phyloP scores from a whole-genome alignment of 176 grass and related monocot species.

The Aegilops sharonensis region DNA sequence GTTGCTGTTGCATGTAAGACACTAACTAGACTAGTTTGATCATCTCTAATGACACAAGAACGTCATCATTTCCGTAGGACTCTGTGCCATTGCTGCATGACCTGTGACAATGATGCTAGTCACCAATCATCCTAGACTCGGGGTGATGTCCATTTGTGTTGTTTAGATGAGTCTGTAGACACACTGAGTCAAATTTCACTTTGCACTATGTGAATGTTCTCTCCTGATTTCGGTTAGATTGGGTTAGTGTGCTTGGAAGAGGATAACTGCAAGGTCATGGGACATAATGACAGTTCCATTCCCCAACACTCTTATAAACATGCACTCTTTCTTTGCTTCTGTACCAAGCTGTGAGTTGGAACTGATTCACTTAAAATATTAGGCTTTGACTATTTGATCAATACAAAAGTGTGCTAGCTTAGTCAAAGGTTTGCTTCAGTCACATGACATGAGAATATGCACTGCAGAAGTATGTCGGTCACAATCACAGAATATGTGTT shows the following conservation, averaged over 20 bases:
- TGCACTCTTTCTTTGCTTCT: background rate
- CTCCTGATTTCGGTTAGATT: background rate
- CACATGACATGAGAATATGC: constrained; percentile 12
- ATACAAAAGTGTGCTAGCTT: background rate
- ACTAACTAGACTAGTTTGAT: constrained; percentile 7
- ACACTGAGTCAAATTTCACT: background rate
- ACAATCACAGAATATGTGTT: background rate
- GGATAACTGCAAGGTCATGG: background rate
- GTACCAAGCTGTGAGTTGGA: background rate
- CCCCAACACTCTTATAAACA: constrained; percentile 4
- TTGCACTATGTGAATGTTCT: background rate
- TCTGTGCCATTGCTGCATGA: background rate
- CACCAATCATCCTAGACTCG: background rate
- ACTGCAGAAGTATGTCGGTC: constrained; percentile 20
- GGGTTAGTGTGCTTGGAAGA: background rate
- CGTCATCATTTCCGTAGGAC: background rate
- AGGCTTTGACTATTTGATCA: background rate
- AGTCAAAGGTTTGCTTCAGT: constrained; percentile 6
- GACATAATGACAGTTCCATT: constrained; percentile 1
- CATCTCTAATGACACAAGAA: background rate
- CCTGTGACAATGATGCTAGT: background rate
- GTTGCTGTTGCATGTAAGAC: constrained; percentile 7
- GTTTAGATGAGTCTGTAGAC: constrained; percentile 6
- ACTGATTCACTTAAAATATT: constrained; percentile 18
- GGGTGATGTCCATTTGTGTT: background rate